Conservation (phyloP, 441 rosid genomes). For the Populus tomentosa region DNA sequence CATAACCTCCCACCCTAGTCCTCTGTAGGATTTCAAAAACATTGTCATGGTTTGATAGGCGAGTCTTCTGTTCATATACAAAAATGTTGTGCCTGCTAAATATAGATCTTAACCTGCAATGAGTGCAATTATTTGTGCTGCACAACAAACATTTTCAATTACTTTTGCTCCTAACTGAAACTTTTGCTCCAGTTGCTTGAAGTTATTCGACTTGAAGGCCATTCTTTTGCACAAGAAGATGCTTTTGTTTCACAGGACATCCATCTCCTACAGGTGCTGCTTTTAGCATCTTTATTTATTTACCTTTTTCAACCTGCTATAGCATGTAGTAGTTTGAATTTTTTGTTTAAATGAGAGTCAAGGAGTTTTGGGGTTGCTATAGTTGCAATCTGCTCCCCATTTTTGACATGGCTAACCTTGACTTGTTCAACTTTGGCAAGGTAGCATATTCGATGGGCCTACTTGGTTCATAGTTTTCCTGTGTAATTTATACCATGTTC, state of each 20-base stretch:
- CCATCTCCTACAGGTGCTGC: slow-evolving; percentile 83
- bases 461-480: not conserved
- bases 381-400: not conserved
- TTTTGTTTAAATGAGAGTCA: not conserved
- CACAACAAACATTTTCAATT: not conserved
- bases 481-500: not conserved
- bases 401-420: not conserved
- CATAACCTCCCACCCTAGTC: not conserved
- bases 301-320: not conserved
- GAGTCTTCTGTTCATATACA: not conserved
- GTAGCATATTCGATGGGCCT: not conserved
- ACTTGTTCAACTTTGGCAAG: not conserved
- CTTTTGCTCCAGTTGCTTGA: slow-evolving; percentile 57
- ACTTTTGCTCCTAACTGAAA: not conserved
- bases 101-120: not conserved
- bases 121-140: not conserved
- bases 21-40: not conserved
- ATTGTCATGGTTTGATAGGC: not conserved
- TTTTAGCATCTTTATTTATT: not conserved
- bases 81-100: not conserved
- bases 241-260: slow-evolving; percentile 82
- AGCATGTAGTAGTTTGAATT: not conserved
- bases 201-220: slow-evolving; percentile 92
- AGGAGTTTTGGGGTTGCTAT: not conserved
- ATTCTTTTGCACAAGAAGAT: slow-evolving; percentile 84